Evolutionary conservation across 2,329 filamentous ascomycete species (phyloP).

Genomic region (Penicillium crustosum): DNA sequence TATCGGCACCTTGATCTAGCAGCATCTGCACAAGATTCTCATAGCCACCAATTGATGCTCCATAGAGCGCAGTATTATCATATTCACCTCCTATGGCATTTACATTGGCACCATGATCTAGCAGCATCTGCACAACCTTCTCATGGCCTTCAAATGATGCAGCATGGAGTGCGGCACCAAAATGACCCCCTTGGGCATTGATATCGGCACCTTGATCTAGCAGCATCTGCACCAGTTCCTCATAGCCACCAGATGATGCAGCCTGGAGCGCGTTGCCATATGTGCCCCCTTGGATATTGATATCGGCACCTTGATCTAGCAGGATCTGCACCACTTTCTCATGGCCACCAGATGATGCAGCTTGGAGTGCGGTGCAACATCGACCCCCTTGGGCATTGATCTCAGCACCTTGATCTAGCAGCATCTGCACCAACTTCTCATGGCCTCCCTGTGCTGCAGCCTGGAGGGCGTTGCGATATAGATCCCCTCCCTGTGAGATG

Average conservation of each 20-base stretch:
- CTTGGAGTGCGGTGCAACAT: too few relatives aligned
- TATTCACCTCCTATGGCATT: too few relatives aligned
- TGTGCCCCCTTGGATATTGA: too few relatives aligned
- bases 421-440: background rate
- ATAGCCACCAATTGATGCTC: too few relatives aligned
- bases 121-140: background rate
- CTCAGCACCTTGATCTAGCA: background rate
- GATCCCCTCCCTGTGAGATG: too few relatives aligned
- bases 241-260: fast-evolving
- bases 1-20: too few relatives aligned
- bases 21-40: background rate
- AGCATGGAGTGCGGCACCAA: background rate
- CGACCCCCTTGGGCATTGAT: background rate
- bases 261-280: background rate
- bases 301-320: too few relatives aligned
- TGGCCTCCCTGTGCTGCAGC: fast-evolving
- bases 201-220: background rate
- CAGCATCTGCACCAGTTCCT: fast-evolving
- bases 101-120: background rate
- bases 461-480: background rate
- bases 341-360: too few relatives aligned
- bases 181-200: background rate
- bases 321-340: too few relatives aligned
- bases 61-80: background rate
- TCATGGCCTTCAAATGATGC: background rate